These are phyloP conservation scores for Davidsoniella australis DNA, from an alignment of 2,329 filamentous ascomycete genomes.

Conservation along the genomic window DNA sequence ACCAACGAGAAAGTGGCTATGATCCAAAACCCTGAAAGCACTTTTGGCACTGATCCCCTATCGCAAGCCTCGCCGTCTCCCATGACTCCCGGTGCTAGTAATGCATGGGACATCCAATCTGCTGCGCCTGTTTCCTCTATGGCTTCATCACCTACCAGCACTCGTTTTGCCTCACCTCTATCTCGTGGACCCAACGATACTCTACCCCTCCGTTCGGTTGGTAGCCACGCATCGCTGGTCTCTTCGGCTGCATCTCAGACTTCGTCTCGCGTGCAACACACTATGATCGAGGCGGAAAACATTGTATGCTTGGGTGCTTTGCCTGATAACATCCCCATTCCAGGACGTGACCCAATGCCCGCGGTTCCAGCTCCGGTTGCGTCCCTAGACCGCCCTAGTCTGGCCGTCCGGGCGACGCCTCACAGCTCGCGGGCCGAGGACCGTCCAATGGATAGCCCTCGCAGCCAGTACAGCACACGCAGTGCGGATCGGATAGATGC, in stretches of 20 bases:
- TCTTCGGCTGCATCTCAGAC: conserved; percentile 13
- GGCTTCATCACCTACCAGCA: conserved; percentile 1
- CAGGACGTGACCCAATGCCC: conserved; percentile 9
- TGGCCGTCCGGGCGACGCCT: conserved; percentile 15
- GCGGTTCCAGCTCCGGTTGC: not conserved
- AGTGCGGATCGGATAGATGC: conserved; percentile 27
- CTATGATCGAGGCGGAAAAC: conserved; percentile 33
- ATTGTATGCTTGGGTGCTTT: conserved; percentile 39
- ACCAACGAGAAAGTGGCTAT: conserved; percentile 6
- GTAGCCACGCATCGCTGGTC: not conserved
- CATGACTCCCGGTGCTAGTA: not conserved
- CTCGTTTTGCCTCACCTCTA: not conserved
- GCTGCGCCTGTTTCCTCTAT: conserved; percentile 7
- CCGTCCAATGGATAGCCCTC: conserved; percentile 2
- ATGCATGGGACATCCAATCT: conserved; percentile 1
- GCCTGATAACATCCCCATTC: conserved; percentile 27
- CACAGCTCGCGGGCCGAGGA: not conserved
- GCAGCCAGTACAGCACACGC: conserved; percentile 34
- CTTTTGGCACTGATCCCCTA: conserved; percentile 10
- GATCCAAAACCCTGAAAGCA: not conserved
- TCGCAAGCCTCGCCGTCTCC: not conserved
- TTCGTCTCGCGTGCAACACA: conserved; percentile 25
- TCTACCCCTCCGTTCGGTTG: not conserved
- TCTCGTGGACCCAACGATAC: not conserved
- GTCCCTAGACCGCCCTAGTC: not conserved